Evolutionary conservation across 768 basidiomycete genomes (phyloP), one percentile per base, ranked within the genome.

Genomic region (Leucogyrophana mollusca): DNA sequence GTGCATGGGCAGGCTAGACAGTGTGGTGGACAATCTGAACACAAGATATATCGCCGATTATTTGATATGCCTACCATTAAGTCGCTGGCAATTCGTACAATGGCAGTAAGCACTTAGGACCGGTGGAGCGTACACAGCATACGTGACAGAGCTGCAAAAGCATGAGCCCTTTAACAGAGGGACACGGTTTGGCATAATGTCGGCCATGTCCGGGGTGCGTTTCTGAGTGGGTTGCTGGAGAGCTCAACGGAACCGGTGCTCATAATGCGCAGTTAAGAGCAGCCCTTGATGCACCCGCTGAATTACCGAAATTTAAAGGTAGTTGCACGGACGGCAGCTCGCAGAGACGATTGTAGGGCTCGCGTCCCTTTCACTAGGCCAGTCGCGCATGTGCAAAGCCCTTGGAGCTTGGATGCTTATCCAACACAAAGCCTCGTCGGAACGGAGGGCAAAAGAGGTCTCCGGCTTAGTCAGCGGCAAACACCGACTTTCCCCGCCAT

Each of bases 71-170:
- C 47, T 56, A 77, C 83, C 79, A 52, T 66, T 78, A 41, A 85
- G 58, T 33, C 76, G 68, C 60, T 87, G 85, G 55, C 86, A 88
- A n/a, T 74, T 60, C 3, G 80, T 80, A 56, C 86, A 88, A 56
- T 87, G 86, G 51, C 83, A 87, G 55, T 79, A 86, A 4, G 79
- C 83, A 51, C 77, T 78, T 25, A 79, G 64, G 3, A 77, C 52
- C 0, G 84, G 82, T 25, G 57, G 61, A 2, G 77, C 78, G 9
- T 59, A 60, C 2, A 82, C 68, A 38, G 67, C 49, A 50, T 79
- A 86, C 0, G 76, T 60, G 4, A 77, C 65, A 3, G 66, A 52
- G n/a, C 76, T 70, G 49, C 85, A 87, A 55, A 78, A 82, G 60
- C 85, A 87, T 30, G 71, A 63, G 35, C 84, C 85, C 49, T 63